Percentiles rank a stretch among this genome's conserved stretches.
Evolutionary conservation across 495 filamentous ascomycete species (phyloP).

Genomic region (Melanomma pulvis-pyrius): DNA sequence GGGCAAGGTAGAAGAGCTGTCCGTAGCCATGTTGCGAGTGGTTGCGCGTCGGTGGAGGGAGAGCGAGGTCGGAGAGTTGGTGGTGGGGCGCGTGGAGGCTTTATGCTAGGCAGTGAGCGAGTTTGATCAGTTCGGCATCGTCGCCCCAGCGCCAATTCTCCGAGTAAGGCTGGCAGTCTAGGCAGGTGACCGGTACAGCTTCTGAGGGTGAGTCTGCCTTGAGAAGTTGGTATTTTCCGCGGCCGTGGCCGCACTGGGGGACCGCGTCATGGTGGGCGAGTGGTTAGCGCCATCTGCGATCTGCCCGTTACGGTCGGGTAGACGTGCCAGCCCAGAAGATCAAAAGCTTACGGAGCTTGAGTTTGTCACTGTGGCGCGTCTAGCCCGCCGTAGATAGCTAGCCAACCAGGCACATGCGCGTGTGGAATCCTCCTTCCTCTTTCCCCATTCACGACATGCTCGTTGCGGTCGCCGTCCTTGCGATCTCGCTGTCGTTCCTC

Average conservation of each 20-base stretch:
- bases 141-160: not conserved
- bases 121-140: not conserved
- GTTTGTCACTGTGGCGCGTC: not conserved
- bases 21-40: constrained; percentile 18
- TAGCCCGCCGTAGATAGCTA: not conserved
- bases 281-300: not conserved
- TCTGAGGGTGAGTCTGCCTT: not conserved
- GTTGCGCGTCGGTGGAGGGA: not conserved
- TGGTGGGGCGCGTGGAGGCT: constrained; percentile 11
- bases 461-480: constrained; percentile 57
- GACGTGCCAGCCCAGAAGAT: not conserved
- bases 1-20: constrained; percentile 14
- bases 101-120: not conserved
- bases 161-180: not conserved
- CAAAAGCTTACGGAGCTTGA: not conserved
- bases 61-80: not conserved
- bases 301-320: not conserved
- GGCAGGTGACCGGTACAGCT: not conserved
- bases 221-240: not conserved
- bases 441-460: constrained; percentile 40
- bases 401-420: not conserved
- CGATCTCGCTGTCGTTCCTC: constrained; percentile 57
- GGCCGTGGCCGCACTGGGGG: not conserved
- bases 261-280: not conserved
- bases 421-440: not conserved